A percentile compares a stretch with the other conserved stretches of the same genome.
Evolutionary conservation across 768 basidiomycete genomes (phyloP).

Genomic region (Termitomyces sp.): DNA sequence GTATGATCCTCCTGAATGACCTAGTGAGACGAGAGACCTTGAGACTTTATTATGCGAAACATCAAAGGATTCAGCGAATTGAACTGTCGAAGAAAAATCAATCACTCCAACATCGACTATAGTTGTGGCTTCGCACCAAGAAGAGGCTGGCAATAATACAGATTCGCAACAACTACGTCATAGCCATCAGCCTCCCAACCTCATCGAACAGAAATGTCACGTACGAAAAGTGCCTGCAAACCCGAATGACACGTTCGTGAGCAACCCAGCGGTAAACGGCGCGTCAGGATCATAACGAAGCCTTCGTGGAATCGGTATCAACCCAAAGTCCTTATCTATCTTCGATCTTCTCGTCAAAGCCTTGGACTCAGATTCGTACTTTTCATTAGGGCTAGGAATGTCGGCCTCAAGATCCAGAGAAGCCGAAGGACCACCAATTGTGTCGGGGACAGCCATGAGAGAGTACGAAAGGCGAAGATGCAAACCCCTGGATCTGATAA

Average conservation of each 20-base stretch:
- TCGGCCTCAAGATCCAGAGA: background rate
- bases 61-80: slow-evolving; percentile 6
- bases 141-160: slow-evolving; percentile 8
- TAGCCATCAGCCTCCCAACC: background rate
- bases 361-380: background rate
- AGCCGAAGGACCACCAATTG: background rate
- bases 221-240: slow-evolving; percentile 8
- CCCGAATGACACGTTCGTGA: slow-evolving; percentile 7
- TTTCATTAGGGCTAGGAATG: background rate
- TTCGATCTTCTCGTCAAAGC: no score
- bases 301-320: slow-evolving; percentile 6
- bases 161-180: background rate
- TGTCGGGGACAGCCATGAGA: background rate
- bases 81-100: background rate
- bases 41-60: slow-evolving; percentile 6
- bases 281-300: slow-evolving; percentile 7
- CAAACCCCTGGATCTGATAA: background rate
- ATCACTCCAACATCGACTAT: background rate
- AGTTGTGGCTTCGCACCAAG: background rate
- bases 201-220: background rate
- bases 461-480: background rate
- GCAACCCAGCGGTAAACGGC: slow-evolving; percentile 4
- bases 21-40: background rate
- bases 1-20: background rate
- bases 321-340: slow-evolving; percentile 1